Base-by-base conservation (phyloP, 2,329 filamentous ascomycete species). In the Diaporthe batatas region DNA sequence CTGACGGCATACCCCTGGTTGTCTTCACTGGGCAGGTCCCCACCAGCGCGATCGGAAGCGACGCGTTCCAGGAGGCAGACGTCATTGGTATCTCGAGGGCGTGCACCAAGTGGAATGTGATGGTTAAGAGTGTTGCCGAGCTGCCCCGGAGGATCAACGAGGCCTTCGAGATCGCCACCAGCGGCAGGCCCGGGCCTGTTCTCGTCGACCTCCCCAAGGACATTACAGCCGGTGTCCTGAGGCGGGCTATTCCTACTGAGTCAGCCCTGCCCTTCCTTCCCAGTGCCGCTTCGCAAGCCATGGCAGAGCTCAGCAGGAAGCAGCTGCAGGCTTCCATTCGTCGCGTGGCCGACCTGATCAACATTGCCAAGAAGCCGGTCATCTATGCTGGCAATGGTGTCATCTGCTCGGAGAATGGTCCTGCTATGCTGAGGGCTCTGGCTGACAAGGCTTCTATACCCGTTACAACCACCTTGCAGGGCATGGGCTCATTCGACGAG, bases 31-130 rank as follows among this genome's bases (percentile, higher is more conserved):
- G 96, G 65, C 96, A 99, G 90, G 96, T 99, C 74, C 88, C 91
- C 10, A 98, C 96, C 47, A 91, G 89, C 59, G 93, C 94, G 70
- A 98, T 98, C 83, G 96, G 96, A 75, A 97, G 93, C 75, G 96
- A 98, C 82, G 94, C 95, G 72, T 98, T 98, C 89, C 96, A 99
- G 82, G 96, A 98, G 84, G 95, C 95, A 73, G 96, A 99, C 80
- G 92, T 97, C 47, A 88, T 98, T 73, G 96, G 96, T 77, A 98
- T 99, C 82, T 97, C 94, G 44, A 90, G 96, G 79, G 92, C 95
- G 25, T 98, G 95, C 88, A 98, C 95, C 77, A 98, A 98, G 87
- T 99, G 96, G 96, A 98, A 98, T 79, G 94, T 97, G 74, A 97
- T 98, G 95, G 94, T 98, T 64, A 98, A 97, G 89, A 96, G 92